Base-by-base conservation (phyloP, 2,329 filamentous ascomycete genomes). In the Apiospora arundinis region DNA sequence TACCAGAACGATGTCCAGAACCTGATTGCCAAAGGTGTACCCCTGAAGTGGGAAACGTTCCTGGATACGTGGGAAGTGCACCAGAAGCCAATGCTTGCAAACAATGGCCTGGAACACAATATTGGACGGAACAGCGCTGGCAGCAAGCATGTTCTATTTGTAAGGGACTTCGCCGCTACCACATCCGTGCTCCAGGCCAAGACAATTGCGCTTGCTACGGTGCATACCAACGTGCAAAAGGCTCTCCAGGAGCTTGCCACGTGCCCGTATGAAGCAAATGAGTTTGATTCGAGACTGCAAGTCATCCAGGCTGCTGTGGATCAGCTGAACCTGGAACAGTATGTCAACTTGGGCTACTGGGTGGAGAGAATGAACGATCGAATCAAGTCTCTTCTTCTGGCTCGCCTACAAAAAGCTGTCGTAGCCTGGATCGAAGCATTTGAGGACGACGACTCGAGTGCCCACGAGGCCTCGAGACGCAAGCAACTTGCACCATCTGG, bases 51-150 rank as follows among this genome's bases (percentile, higher is more conserved):
- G 96, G 96, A 99, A 79, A 97, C 96, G 0, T 98, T 99, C 77
- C 94, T 99, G 69, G 95, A 98, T 80, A 95, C 95, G 1, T 98
- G 98, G 81, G 96, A 99, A 80, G 87, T 98, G 44, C 95, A 95
- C 76, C 90, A 95, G 74, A 92, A 85, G 81, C 74, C 87, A 3
- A 87, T 89, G 70, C 82, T 90, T 52, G 83, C 90, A 25, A 90
- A 90, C 76, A 88, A 88, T 70, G 82, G 86, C 78, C 83, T 92
- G 78, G 88, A 93, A 77, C 82, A 88, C 74, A 76, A 88, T 73
- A 83, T 89, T 76, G 78, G 76, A 52, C 70, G 87, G 71, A 88
- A 89, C 75, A 87, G 88, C 67, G 88, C 89, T 23, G 95, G 97
- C 81, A 97, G 94, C 84, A 96, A 95, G 81, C 97, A 99, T 81